Percentiles rank a stretch among this genome's conserved stretches.
Conservation (phyloP, 495 filamentous ascomycete genomes). For the Daldinia caldariorum region DNA sequence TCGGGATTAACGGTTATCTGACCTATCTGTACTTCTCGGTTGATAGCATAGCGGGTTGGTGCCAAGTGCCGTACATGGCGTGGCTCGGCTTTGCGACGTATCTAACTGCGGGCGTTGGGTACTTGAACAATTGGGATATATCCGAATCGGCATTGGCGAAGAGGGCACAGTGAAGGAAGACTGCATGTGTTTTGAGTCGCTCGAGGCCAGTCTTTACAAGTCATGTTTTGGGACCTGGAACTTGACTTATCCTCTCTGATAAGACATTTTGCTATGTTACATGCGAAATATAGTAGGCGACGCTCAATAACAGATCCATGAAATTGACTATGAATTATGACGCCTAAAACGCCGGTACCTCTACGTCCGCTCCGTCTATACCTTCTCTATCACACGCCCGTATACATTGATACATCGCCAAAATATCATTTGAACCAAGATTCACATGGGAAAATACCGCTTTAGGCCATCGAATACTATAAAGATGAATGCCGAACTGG, state of each 20-base stretch:
- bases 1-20: conserved; percentile 73
- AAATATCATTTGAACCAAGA: conserved; percentile 6
- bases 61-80: conserved; percentile 77
- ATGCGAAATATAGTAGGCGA: background rate
- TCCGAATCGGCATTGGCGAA: conserved; percentile 44
- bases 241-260: conserved; percentile 1
- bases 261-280: background rate
- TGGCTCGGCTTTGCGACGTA: conserved; percentile 91
- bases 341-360: conserved; percentile 42
- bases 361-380: conserved; percentile 27
- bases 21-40: conserved; percentile 77
- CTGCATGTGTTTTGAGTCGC: background rate
- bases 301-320: conserved; percentile 24
- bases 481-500: conserved; percentile 97
- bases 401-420: conserved; percentile 16
- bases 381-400: conserved; percentile 30
- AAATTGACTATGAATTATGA: conserved; percentile 22
- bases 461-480: conserved; percentile 88
- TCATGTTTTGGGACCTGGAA: background rate
- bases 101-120: conserved; percentile 73
- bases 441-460: conserved; percentile 63
- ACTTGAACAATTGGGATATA: conserved; percentile 81
- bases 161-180: conserved; percentile 21
- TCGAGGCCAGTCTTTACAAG: background rate
- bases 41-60: conserved; percentile 75